A percentile compares a stretch with the other conserved stretches of the same genome.
Conservation (phyloP, 495 filamentous ascomycete species). For the Aspergillus avenaceus region DNA sequence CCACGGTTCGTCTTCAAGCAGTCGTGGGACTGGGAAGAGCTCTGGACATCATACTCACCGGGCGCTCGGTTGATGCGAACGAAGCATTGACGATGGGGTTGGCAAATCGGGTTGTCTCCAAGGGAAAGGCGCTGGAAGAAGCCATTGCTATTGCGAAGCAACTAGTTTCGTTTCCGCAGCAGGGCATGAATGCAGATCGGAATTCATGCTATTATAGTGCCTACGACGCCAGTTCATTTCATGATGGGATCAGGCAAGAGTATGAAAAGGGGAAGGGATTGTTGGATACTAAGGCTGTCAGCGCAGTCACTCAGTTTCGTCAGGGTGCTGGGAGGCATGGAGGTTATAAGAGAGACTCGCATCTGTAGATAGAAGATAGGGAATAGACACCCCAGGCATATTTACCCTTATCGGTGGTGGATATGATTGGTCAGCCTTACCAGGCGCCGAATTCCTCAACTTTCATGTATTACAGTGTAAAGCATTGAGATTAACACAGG, state of each 20-base stretch:
- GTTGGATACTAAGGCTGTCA: slow-evolving; percentile 32
- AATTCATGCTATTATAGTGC: slow-evolving; percentile 38
- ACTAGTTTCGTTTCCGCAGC: slow-evolving; percentile 41
- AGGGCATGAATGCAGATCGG: slow-evolving; percentile 40
- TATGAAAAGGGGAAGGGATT: slow-evolving; percentile 36
- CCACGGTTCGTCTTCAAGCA: slow-evolving; percentile 43
- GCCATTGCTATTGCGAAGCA: slow-evolving; percentile 37
- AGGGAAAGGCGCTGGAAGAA: slow-evolving; percentile 41
- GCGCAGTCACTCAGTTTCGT: slow-evolving; percentile 40
- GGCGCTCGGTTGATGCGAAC: slow-evolving; percentile 36
- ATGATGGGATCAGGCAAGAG: slow-evolving; percentile 41
- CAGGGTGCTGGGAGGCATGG: slow-evolving; percentile 40
- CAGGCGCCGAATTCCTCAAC: too few species aligned
- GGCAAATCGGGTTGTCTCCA: slow-evolving; percentile 43
- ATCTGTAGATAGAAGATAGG: not conserved
- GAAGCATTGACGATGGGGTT: slow-evolving; percentile 47
- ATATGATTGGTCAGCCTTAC: not conserved
- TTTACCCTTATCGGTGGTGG: too few species aligned
- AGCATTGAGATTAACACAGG: too few species aligned
- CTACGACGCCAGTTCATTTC: slow-evolving; percentile 36
- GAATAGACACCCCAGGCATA: too few species aligned
- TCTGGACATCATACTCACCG: slow-evolving; percentile 49
- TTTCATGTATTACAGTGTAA: too few species aligned
- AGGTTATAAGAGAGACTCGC: slow-evolving; percentile 20
- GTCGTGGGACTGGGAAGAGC: slow-evolving; percentile 47